phyloP scores from a whole-genome alignment of 305 asterid genomes.

The Fraxinus xanthoxyloides region DNA sequence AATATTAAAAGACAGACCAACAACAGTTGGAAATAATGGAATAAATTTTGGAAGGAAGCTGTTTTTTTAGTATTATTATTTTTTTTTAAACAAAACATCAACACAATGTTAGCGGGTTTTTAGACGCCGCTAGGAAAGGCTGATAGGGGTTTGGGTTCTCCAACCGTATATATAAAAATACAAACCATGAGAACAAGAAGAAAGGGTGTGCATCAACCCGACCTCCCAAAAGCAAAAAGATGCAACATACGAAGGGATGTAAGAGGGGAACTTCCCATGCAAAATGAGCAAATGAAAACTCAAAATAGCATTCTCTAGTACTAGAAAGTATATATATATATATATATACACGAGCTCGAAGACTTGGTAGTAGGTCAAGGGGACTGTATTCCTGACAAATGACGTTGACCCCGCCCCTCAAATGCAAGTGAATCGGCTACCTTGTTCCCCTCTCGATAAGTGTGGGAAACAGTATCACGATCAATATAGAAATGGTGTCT shows the following conservation, averaged over 20 bases:
- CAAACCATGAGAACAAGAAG: neutral
- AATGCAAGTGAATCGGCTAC: neutral
- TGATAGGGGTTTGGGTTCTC: neutral
- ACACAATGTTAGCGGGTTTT: neutral
- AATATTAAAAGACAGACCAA: neutral
- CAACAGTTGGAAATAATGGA: conserved; percentile 2
- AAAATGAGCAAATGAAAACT: neutral
- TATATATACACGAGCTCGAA: neutral
- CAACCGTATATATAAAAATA: neutral
- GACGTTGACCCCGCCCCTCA: neutral
- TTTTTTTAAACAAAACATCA: neutral
- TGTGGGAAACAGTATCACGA: neutral
- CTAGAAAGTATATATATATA: neutral
- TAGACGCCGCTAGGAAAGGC: neutral
- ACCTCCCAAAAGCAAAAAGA: neutral
- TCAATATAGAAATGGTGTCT: neutral
- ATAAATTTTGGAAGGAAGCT: neutral
- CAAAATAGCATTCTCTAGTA: neutral
- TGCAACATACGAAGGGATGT: neutral
- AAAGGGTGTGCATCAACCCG: neutral
- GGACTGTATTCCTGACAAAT: neutral
- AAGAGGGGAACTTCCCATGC: neutral
- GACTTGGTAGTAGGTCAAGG: neutral
- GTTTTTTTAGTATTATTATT: neutral
- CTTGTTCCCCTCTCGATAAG: neutral